Conservation (phyloP, 2,329 filamentous ascomycete species). For the Ascocoryne sarcoides region DNA sequence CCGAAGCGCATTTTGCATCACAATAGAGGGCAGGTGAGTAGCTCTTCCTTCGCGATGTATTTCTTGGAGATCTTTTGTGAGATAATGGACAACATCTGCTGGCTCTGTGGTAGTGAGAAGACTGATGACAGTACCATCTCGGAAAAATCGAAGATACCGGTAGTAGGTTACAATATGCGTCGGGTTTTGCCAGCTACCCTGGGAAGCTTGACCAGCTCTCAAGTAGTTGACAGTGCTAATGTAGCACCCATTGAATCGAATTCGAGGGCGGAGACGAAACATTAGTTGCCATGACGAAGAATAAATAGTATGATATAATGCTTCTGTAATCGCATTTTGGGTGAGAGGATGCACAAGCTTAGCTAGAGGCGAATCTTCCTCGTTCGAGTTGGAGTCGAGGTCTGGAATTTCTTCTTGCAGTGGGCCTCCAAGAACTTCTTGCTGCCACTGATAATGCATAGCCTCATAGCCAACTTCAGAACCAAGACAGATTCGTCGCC, state of each 20-base stretch:
- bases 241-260: conserved; percentile 93
- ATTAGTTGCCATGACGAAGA: conserved; percentile 53
- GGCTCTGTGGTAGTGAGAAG: conserved; percentile 77
- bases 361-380: neutral
- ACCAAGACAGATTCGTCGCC: conserved; percentile 67
- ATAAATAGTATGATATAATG: conserved; percentile 35
- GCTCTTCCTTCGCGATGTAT: conserved; percentile 17
- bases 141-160: conserved; percentile 90
- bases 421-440: conserved; percentile 48
- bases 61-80: conserved; percentile 61
- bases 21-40: conserved; percentile 36
- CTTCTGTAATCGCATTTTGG: conserved; percentile 16
- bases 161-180: conserved; percentile 98
- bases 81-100: conserved; percentile 74
- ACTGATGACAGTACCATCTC: conserved; percentile 75
- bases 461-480: conserved; percentile 66
- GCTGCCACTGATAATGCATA: conserved; percentile 76
- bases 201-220: conserved; percentile 66
- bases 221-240: conserved; percentile 96
- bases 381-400: conserved; percentile 5
- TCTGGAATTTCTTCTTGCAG: conserved; percentile 27
- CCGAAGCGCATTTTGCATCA: conserved; percentile 60
- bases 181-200: conserved; percentile 68
- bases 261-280: conserved; percentile 73
- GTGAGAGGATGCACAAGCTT: conserved; percentile 4